phyloP scores from a whole-genome alignment of 2,329 filamentous ascomycete species.

The Talaromyces sp. region DNA sequence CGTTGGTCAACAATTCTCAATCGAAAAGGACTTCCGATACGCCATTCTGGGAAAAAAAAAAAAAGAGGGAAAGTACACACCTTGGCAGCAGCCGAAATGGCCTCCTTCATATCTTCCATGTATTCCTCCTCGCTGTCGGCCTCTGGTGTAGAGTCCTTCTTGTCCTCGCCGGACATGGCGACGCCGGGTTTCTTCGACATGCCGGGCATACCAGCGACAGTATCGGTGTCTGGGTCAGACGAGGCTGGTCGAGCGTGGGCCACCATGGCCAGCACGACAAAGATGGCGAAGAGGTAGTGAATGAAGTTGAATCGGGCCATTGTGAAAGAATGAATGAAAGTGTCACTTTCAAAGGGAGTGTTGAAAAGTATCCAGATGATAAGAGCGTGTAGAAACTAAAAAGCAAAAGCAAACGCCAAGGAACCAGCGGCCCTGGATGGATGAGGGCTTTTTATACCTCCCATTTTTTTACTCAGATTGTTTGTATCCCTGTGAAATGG shows the following conservation, averaged over 20 bases:
- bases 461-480: background rate
- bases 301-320: conserved; percentile 26
- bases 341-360: background rate
- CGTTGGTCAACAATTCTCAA: background rate
- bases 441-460: background rate
- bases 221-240: conserved; percentile 3
- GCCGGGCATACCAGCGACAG: conserved; percentile 7
- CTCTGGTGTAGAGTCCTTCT: background rate
- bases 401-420: background rate
- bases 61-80: too few species aligned
- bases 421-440: background rate
- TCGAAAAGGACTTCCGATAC: too few species aligned
- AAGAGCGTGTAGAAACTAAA: background rate
- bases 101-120: conserved; percentile 6
- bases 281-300: conserved; percentile 23
- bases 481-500: background rate
- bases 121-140: background rate
- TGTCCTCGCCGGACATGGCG: background rate
- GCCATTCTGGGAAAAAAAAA: too few species aligned
- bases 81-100: conserved; percentile 4
- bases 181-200: background rate
- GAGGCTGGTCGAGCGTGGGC: conserved; percentile 22
- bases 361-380: background rate
- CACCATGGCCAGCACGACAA: conserved; percentile 24
- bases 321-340: conserved; percentile 10